Base-by-base conservation (phyloP, 176 grass and related monocot species). In the Calamus simplicifolius region DNA sequence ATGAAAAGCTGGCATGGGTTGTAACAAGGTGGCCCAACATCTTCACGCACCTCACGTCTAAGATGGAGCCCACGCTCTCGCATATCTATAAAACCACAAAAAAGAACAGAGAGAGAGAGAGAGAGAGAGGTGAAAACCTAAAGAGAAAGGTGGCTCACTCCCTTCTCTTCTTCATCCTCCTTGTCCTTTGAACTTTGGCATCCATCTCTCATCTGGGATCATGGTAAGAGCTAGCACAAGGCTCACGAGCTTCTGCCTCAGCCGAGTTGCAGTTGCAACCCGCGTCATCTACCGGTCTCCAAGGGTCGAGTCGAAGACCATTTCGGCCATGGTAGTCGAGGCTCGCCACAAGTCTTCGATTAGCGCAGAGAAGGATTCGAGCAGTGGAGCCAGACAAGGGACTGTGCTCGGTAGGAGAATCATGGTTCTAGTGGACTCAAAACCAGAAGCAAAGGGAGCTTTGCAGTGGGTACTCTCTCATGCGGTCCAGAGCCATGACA, bases 381-480 rank as follows among this genome's bases (percentile, higher is more conserved):
- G 69, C 28, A 62, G 43, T 14, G 53, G 58, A 35, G 31, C 5
- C 8, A 35, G 8, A 35, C 31, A 8, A 35, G 5, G 6, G 31
- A 35, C 29, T 10, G 68, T 5, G 30, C 69, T 55, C 57, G 25
- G 56, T 18, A 50, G 75, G 64, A 79, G 79, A 69, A 73, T 88
- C 16, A 50, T 88, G 8, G 76, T 62, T 0, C 79, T 15, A 4
- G 67, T 4, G 14, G 54, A 76, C 31, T 60, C 68, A 4, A 48
- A 21, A 18, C 51, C 29, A 5, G 85, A 77, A 59, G 80, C 72
- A 16, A 59, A 51, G 29, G 85, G 29, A 64, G 80, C 85, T 31
- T 80, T 89, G 6, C 65, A 84, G 38, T 89, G 73, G 85, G 77
- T 80, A 61, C 65, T 89, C 6, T 77, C 73, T 57, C 80, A 81